Base-by-base conservation (phyloP, 768 basidiomycete species). In the Pleurotus citrinopileatus region DNA sequence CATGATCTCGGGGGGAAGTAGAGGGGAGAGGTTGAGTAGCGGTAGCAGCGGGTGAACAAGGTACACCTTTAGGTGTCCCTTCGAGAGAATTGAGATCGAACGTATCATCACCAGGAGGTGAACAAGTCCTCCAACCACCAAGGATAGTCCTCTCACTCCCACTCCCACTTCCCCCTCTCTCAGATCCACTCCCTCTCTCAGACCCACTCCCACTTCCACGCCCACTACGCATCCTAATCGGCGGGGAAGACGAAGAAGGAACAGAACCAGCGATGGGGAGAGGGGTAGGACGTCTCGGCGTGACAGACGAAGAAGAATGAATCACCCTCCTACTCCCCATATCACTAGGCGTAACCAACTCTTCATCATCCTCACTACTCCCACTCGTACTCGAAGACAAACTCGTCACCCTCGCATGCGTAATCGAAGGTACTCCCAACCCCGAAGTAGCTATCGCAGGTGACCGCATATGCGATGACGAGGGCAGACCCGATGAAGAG, bases 321-420 rank as follows among this genome's bases (percentile, higher is more conserved):
- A 10, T n/a, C 3, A 17, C 44, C 2, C 44, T 19, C 23, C 22
- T 12, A n/a, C n/a, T 10, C 45, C 45, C 45, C 23, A 46, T 28
- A 46, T 46, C 45, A 19, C 27, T 32, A n/a, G 52, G 52, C 22
- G 42, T 43, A 19, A 42, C 26, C 26, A 53, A 23, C 52, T 42
- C 38, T n/a, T 53, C 42, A 12, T 53, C 52, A 10, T 53, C 42
- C 22, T 42, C 38, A 22, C 23, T 23, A 9, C 23, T 22, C 10
- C 52, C 22, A n/a, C 27, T 15, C 36, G 37, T 15, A 1, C 12
- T 40, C 22, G 28, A 56, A 40, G 45, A 52, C 20, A 37, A 47
- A 53, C 34, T 50, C 7, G 13, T 17, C n/a, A 42, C 32, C 34
- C 22, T 7, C 1, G 38, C 26, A 19, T 42, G 19, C 37, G 27